Evolutionary conservation across 345 rosid genomes (phyloP), one percentile per base, ranked within the genome.

Genomic region (Erysimum cheiranthoides): DNA sequence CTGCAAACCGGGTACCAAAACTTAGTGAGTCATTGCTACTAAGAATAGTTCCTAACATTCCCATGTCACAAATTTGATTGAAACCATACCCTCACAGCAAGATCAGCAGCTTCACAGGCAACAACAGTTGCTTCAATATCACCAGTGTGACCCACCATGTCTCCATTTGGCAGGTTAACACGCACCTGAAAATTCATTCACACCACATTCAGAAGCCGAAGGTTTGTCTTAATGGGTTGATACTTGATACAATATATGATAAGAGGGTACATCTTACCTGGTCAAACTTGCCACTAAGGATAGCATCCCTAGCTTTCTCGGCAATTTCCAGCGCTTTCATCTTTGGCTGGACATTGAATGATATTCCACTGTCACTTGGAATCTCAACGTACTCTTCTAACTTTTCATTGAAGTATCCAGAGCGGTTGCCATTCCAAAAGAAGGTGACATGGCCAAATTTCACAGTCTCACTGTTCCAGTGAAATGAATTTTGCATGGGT

Each of bases 401-500:
- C 53, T 87, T 80, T 10, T 86, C 68, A 25, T 91, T 82, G 74
- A 96, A 95, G 79, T 60, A 95, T 43, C 99, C 99, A 59, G 97
- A 95, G 16, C 98, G 96, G 74, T 96, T 96, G 61, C 99, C 99
- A 68, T 96, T 93, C 99, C 99, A 93, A 80, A 93, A 96, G 86
- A 93, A 96, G 43, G 99, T 93, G 61, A 96, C 97, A 49, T 93
- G 98, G 10, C 98, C 98, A 79, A 96, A 93, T 82, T 96, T 96
- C 47, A 96, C 97, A 16, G 99, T 96, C 81, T 96, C 99, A 71
- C 99, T 95, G 74, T 72, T 72, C 32, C 56, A 60, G 14, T 5
- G 4, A 43, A 25, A 66, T 42, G 18, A 45, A 70, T 7, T 30
- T 30, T 12, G 5, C 10, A 62, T 9, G 16, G 3, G 27, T 57